Conservation (phyloP, 306 rosid genomes). For the Casuarina cunninghamiana region DNA sequence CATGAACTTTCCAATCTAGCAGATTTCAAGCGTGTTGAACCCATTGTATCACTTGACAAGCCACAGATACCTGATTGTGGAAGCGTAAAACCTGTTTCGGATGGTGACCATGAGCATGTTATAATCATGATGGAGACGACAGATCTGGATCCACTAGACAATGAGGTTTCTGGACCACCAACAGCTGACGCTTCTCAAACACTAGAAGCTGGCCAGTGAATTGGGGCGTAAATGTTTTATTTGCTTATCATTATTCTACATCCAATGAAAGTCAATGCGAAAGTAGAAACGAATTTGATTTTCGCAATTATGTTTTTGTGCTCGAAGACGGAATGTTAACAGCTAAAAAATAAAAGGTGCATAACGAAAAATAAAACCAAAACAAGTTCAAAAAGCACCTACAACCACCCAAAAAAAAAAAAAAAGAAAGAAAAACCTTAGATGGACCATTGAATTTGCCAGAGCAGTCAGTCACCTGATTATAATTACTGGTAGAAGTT, state of each 20-base stretch:
- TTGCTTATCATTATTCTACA: too few relatives aligned
- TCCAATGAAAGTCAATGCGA: constrained; percentile 5
- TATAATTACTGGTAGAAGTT: too few relatives aligned
- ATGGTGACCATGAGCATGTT: constrained; percentile 36
- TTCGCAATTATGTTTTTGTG: constrained; percentile 22
- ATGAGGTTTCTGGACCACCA: background rate
- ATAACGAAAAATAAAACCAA: background rate
- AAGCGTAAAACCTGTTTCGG: constrained; percentile 58
- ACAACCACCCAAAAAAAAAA: too few relatives aligned
- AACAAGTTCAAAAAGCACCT: background rate
- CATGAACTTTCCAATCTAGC: constrained; percentile 67
- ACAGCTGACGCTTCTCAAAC: background rate
- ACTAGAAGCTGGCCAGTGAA: constrained; percentile 20
- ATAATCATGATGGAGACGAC: constrained; percentile 42
- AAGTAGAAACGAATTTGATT: constrained; percentile 25
- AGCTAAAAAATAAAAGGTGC: background rate
- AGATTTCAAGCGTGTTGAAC: constrained; percentile 45
- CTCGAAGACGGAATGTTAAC: constrained; percentile 18
- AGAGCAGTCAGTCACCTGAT: too few relatives aligned
- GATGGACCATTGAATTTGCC: too few relatives aligned
- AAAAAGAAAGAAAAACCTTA: too few relatives aligned
- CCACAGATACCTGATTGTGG: constrained; percentile 69
- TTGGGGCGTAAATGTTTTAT: constrained; percentile 29
- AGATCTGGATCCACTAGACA: constrained; percentile 24
- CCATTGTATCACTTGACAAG: constrained; percentile 53